Percentiles rank a stretch among this genome's conserved stretches.
Evolutionary conservation across 2,329 filamentous ascomycete genomes (phyloP).

Genomic region (Catunica adiposa): DNA sequence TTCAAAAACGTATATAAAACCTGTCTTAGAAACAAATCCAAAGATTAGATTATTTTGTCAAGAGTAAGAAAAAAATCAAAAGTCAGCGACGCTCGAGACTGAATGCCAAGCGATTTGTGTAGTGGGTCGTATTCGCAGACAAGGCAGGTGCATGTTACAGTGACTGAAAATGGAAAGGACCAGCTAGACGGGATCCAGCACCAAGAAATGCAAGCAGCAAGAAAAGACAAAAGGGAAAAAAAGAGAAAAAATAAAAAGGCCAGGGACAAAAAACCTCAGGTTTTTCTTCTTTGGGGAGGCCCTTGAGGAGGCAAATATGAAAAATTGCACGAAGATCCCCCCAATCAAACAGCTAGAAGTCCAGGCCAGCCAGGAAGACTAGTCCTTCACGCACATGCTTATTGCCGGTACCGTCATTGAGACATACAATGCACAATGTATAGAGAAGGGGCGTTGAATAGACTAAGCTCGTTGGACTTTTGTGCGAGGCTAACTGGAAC

Average conservation of each 20-base stretch:
- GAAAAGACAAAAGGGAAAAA: conserved; percentile 2
- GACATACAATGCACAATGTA: neutral
- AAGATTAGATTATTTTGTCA: neutral
- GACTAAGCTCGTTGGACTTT: neutral
- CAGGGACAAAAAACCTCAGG: neutral
- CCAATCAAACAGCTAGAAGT: neutral
- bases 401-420: neutral
- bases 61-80: neutral
- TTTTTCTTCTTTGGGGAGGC: neutral
- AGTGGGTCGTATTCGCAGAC: conserved; percentile 6
- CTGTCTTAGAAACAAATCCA: neutral
- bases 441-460: neutral
- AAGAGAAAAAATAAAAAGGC: conserved; percentile 6
- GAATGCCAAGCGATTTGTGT: conserved; percentile 6
- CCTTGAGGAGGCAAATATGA: neutral
- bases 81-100: neutral
- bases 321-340: neutral
- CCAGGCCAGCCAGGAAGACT: neutral
- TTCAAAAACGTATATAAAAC: neutral
- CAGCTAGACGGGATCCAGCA: neutral
- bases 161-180: conserved; percentile 2
- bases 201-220: conserved; percentile 1
- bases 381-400: neutral
- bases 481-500: neutral
- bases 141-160: neutral